Evolutionary conservation across 2,329 filamentous ascomycete genomes (phyloP).

Genomic region (Epichloe coenophiala): DNA sequence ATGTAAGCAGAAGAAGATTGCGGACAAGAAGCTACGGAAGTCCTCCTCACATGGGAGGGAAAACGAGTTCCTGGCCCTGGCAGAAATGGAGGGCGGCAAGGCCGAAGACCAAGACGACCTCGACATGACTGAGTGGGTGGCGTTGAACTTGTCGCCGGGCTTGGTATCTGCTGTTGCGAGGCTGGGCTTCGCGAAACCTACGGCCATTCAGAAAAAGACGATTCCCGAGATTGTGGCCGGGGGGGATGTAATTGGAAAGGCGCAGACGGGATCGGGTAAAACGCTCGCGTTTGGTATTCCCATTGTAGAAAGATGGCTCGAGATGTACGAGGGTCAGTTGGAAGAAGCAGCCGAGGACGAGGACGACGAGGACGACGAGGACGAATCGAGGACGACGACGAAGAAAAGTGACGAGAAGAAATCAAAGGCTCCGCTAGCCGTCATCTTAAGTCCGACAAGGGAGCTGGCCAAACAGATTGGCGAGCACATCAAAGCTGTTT

Average conservation of each 20-base stretch:
- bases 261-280: constrained; percentile 91
- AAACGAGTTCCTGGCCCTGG: constrained; percentile 41
- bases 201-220: constrained; percentile 62
- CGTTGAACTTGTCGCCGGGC: constrained; percentile 57
- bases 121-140: constrained; percentile 65
- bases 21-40: constrained; percentile 22
- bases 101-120: constrained; percentile 48
- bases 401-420: constrained; percentile 6
- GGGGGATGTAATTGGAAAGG: constrained; percentile 86
- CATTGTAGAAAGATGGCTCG: constrained; percentile 73
- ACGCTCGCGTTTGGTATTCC: constrained; percentile 91
- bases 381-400: not conserved
- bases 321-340: constrained; percentile 24
- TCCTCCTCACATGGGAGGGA: constrained; percentile 21
- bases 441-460: constrained; percentile 82
- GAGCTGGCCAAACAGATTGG: constrained; percentile 88
- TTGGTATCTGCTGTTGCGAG: constrained; percentile 63
- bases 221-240: constrained; percentile 76
- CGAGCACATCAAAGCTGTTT: constrained; percentile 67
- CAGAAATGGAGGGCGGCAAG: constrained; percentile 34
- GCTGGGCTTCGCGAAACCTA: constrained; percentile 69
- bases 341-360: constrained; percentile 13
- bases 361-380: not conserved
- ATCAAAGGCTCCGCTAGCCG: constrained; percentile 46
- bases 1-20: constrained; percentile 17